phyloP scores from a whole-genome alignment of 345 rosid genomes.

The Moringa oleifera region DNA sequence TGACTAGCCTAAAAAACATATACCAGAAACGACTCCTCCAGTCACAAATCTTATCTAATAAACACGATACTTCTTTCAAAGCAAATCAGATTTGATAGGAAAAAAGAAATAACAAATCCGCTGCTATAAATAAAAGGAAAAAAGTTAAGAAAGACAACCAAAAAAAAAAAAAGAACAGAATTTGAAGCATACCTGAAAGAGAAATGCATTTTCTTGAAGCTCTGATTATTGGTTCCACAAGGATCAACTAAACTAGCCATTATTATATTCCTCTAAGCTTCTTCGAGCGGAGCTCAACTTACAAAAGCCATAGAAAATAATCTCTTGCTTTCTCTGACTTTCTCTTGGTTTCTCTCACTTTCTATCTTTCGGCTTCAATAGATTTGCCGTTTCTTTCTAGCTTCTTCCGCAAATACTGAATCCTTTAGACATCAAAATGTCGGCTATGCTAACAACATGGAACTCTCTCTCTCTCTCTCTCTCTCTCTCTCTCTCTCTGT shows the following conservation, averaged over 20 bases:
- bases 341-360: constrained; percentile 11
- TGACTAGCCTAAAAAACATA: neutral
- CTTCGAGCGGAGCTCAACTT: constrained; percentile 17
- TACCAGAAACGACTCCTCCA: neutral
- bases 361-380: neutral
- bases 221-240: neutral
- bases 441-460: no score
- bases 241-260: constrained; percentile 4
- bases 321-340: constrained; percentile 18
- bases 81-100: no score
- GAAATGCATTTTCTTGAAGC: neutral
- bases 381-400: no score
- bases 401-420: neutral
- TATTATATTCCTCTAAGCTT: constrained; percentile 8
- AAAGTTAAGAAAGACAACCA: neutral
- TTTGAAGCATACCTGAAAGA: neutral
- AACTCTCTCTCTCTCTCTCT: no score
- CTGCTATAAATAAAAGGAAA: no score
- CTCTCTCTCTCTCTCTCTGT: no score
- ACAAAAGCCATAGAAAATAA: constrained; percentile 14
- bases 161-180: neutral
- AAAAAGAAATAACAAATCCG: no score
- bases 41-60: no score
- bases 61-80: no score
- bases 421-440: neutral